Percentiles rank a stretch among this genome's conserved stretches.
Conservation (phyloP, 169 alveolate genomes). For the Eimeria sp. region DNA sequence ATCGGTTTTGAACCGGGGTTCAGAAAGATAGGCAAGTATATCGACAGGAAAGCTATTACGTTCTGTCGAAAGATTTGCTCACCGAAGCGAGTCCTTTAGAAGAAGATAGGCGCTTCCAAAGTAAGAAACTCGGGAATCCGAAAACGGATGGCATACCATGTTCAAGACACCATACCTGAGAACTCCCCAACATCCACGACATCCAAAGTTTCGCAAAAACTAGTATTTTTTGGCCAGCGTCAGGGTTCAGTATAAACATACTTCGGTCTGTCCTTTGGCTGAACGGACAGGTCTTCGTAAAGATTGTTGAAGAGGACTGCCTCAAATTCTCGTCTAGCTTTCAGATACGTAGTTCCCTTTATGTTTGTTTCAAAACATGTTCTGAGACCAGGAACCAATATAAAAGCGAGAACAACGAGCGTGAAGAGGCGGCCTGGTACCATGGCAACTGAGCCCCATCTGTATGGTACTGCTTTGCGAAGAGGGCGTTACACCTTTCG, state of each 20-base stretch:
- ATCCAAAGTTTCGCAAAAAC: background rate
- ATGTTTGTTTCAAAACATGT: constrained; percentile 29
- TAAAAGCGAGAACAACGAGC: background rate
- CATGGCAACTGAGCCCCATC: background rate
- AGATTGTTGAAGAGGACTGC: constrained; percentile 61
- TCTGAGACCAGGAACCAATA: constrained; percentile 3
- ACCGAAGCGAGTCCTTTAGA: constrained; percentile 66
- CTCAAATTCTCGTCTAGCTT: constrained; percentile 38
- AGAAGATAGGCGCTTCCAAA: constrained; percentile 74
- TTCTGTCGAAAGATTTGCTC: background rate
- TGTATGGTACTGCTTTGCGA: background rate
- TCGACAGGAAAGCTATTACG: background rate
- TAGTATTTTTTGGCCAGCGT: background rate
- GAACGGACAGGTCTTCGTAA: constrained; percentile 41
- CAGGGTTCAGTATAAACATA: background rate
- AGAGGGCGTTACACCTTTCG: background rate
- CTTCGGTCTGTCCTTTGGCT: constrained; percentile 58
- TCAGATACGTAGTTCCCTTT: constrained; percentile 7
- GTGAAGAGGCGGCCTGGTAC: background rate
- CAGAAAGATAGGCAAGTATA: background rate
- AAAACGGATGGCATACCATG: constrained; percentile 68
- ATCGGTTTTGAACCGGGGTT: background rate
- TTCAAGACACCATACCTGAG: constrained; percentile 64
- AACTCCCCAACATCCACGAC: background rate
- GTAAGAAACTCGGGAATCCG: constrained; percentile 61